Percentiles rank a stretch among this genome's conserved stretches.
phyloP scores from a whole-genome alignment of 257 asterid species.

The Solanum pimpinellifolium region DNA sequence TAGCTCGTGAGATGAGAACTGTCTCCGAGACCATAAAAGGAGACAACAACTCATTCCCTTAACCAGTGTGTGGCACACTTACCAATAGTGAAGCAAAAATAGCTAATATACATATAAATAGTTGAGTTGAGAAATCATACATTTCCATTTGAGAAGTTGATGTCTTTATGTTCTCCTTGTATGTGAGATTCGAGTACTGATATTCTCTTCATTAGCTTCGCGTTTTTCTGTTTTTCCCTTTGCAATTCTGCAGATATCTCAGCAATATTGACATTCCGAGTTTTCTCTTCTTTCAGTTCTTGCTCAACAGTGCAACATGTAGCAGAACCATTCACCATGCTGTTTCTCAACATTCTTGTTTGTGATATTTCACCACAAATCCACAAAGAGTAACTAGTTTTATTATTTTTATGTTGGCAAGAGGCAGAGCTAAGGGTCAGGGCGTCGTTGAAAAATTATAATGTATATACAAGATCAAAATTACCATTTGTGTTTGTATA shows the following conservation, averaged over 20 bases:
- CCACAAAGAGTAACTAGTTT: neutral
- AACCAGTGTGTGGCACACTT: neutral
- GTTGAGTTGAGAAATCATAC: neutral
- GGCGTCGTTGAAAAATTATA: neutral
- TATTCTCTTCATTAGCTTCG: conserved; percentile 9
- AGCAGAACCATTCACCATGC: conserved; percentile 1
- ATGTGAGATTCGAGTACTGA: conserved; percentile 3
- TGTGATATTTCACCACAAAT: neutral
- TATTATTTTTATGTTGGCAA: neutral
- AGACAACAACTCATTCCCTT: neutral
- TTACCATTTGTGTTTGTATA: neutral
- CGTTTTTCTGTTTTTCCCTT: conserved; percentile 12
- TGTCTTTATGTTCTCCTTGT: neutral
- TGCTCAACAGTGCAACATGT: neutral
- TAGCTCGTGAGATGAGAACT: neutral
- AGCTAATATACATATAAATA: neutral
- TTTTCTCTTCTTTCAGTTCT: conserved; percentile 1
- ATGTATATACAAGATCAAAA: neutral
- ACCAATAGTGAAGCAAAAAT: neutral
- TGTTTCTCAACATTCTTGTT: neutral
- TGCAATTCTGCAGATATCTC: conserved; percentile 17
- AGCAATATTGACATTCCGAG: neutral
- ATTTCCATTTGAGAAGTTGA: neutral
- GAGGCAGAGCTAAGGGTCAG: neutral
- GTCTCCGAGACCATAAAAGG: neutral